Percentiles rank a stretch among this genome's conserved stretches.
These are phyloP conservation scores for Kurtzmaniella quercitrusa DNA, from an alignment of 1,139 yeast genomes.

Conservation along the genomic window DNA sequence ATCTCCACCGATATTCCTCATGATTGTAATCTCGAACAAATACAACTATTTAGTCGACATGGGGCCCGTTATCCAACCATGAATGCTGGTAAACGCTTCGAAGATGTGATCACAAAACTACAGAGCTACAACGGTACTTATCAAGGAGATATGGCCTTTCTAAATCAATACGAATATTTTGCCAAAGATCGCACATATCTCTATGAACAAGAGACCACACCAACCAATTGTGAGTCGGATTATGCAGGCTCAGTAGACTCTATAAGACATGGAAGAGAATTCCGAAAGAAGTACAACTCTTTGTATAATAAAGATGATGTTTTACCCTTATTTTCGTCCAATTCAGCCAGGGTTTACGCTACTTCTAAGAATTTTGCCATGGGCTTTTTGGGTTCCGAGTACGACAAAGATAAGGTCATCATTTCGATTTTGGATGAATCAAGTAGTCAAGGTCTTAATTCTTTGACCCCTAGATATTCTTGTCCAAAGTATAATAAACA, in stretches of 20 bases:
- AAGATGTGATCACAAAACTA: conserved; percentile 19
- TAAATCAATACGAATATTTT: conserved; percentile 22
- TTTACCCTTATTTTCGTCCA: conserved; percentile 16
- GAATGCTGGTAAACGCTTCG: conserved; percentile 19
- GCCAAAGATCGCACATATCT: conserved; percentile 12
- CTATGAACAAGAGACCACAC: conserved; percentile 25
- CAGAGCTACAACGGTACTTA: conserved; percentile 15
- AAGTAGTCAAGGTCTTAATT: conserved; percentile 11
- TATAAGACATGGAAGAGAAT: conserved; percentile 14
- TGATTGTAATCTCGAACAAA: conserved; percentile 30
- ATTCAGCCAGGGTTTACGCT: conserved; percentile 14
- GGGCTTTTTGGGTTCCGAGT: conserved; percentile 25
- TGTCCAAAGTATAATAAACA: conserved; percentile 22
- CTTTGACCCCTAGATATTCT: conserved; percentile 18
- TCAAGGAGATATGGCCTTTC: conserved; percentile 21
- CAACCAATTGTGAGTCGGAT: conserved; percentile 21
- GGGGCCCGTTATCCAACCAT: conserved; percentile 35
- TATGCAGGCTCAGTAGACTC: conserved; percentile 21
- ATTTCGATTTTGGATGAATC: conserved; percentile 1
- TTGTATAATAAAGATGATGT: conserved; percentile 13
- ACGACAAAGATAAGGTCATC: conserved; percentile 14
- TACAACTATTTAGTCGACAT: conserved; percentile 31
- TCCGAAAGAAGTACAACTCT: conserved; percentile 13
- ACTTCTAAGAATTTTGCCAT: conserved; percentile 16
- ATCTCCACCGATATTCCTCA: conserved; percentile 30